Evolutionary conservation across 768 basidiomycete species (phyloP).

Genomic region (Chalciporus chontae): DNA sequence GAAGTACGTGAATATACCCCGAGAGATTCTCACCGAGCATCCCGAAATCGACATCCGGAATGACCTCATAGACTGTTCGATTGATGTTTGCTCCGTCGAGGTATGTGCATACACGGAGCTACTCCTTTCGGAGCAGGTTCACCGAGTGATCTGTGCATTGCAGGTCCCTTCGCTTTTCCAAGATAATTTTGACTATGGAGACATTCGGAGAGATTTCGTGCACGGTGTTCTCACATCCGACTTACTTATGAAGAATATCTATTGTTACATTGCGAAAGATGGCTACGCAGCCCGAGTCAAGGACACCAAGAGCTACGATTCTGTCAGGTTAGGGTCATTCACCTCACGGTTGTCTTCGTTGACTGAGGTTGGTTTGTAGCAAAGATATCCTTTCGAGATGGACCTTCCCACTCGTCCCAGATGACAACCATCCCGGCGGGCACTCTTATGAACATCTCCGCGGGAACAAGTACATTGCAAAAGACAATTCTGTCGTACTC

Average conservation of each 20-base stretch:
- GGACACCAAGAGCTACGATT: conserved; percentile 89
- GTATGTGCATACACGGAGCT: conserved; percentile 36
- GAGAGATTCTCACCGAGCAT: conserved; percentile 68
- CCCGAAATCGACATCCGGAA: conserved; percentile 83
- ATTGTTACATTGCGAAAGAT: conserved; percentile 83
- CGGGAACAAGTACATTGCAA: conserved; percentile 86
- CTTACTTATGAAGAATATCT: conserved; percentile 89
- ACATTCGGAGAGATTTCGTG: conserved; percentile 89
- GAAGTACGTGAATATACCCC: conserved; percentile 62
- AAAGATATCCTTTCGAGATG: conserved; percentile 91
- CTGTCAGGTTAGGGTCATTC: conserved; percentile 61
- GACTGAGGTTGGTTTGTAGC: conserved; percentile 38
- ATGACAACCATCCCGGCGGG: conserved; percentile 84
- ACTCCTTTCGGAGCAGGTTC: not conserved
- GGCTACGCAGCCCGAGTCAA: conserved; percentile 92
- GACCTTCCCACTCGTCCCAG: conserved; percentile 95
- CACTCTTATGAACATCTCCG: conserved; percentile 81
- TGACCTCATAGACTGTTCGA: conserved; percentile 84
- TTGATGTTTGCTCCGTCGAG: conserved; percentile 93
- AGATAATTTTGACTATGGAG: conserved; percentile 97
- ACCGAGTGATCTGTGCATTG: conserved; percentile 2
- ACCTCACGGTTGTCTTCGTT: not conserved
- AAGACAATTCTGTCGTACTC: conserved; percentile 70
- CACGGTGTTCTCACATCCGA: conserved; percentile 94
- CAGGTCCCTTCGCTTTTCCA: conserved; percentile 95